A percentile compares a stretch with the other conserved stretches of the same genome.
Evolutionary conservation across 208 protist species (phyloP).

Genomic region (Crithidia fasciculata): DNA sequence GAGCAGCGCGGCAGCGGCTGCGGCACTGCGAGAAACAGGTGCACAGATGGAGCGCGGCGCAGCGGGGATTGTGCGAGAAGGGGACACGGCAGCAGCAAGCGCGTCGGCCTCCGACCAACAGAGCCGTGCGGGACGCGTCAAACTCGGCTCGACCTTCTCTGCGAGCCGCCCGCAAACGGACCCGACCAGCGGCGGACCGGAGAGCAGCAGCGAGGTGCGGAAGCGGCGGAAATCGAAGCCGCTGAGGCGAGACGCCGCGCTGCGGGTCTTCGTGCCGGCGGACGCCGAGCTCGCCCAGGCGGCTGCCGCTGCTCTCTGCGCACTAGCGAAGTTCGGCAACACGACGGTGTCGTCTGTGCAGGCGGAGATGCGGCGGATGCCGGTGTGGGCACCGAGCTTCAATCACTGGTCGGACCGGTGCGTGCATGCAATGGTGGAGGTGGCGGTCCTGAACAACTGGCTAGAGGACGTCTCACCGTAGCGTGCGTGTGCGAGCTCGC

Average conservation of each 20-base stretch:
- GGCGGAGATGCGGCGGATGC: constrained; percentile 68
- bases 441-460: constrained; percentile 82
- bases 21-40: neutral
- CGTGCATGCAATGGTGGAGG: constrained; percentile 66
- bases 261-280: constrained; percentile 20
- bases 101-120: neutral
- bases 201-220: neutral
- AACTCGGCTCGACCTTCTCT: neutral
- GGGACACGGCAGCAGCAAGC: neutral
- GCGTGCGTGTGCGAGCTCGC: neutral
- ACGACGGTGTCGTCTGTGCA: constrained; percentile 52
- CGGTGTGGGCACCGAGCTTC: constrained; percentile 49
- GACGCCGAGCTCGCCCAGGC: constrained; percentile 46
- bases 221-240: neutral
- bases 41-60: neutral
- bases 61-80: neutral
- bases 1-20: neutral
- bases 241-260: neutral
- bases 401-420: constrained; percentile 59
- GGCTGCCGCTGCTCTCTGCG: constrained; percentile 66
- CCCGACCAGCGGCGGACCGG: neutral
- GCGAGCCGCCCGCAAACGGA: neutral
- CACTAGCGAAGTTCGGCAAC: constrained; percentile 69
- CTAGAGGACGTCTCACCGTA: constrained; percentile 43
- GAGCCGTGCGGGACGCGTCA: neutral